A percentile compares a stretch with the other conserved stretches of the same genome.
Conservation (phyloP, 2,329 filamentous ascomycete genomes). For the Aspergillus ochraceus region DNA sequence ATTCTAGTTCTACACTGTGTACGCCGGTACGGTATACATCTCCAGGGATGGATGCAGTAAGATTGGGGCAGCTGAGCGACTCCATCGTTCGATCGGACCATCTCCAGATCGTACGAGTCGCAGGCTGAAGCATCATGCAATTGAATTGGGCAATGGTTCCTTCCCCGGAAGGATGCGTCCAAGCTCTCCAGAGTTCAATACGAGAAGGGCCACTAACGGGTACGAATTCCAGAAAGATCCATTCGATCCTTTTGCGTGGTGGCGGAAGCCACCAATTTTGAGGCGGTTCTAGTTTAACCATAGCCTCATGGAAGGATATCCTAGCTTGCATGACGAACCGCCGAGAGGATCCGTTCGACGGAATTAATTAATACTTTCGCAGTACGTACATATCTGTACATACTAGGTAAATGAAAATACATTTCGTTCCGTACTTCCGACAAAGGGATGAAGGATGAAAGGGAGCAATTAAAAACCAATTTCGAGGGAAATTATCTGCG, state of each 20-base stretch:
- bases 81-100: neutral
- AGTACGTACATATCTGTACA: no score
- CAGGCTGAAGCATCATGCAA: neutral
- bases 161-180: neutral
- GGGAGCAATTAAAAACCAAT: neutral
- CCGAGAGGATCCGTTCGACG: neutral
- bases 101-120: neutral
- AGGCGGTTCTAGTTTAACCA: neutral
- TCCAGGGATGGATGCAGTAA: neutral
- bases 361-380: neutral
- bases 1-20: no score
- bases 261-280: constrained; percentile 7
- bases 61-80: neutral
- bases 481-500: neutral
- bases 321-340: neutral
- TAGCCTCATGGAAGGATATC: neutral
- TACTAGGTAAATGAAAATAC: no score
- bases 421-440: neutral
- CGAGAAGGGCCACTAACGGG: neutral
- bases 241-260: constrained; percentile 8
- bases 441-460: neutral
- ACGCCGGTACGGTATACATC: no score
- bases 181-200: neutral
- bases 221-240: constrained; percentile 8
- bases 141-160: neutral